Conservation (phyloP, 1,139 yeast species). For the Debaryomyces sp. region DNA sequence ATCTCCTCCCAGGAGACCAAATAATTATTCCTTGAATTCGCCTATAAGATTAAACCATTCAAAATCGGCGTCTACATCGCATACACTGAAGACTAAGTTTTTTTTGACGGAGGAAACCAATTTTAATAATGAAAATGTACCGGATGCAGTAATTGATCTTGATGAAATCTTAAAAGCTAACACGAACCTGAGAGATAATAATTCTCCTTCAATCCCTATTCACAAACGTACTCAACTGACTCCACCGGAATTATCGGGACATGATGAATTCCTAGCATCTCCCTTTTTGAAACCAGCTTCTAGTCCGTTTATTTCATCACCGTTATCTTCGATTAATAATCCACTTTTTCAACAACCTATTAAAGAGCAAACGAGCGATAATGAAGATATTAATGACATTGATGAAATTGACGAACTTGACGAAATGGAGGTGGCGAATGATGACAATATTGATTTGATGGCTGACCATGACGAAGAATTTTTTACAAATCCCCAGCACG, state of each 20-base stretch:
- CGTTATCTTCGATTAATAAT: conserved; percentile 25
- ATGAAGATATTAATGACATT: conserved; percentile 19
- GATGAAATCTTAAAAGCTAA: conserved; percentile 57
- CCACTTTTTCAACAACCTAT: conserved; percentile 37
- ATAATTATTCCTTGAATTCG: conserved; percentile 29
- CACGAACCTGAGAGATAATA: conserved; percentile 30
- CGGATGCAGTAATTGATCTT: conserved; percentile 65
- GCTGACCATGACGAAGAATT: conserved; percentile 22
- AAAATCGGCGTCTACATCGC: conserved; percentile 22
- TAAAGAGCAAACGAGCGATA: conserved; percentile 25
- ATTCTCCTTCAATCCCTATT: conserved; percentile 7
- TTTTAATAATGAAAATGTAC: conserved; percentile 42
- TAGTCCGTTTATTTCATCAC: conserved; percentile 27
- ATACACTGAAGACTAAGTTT: conserved; percentile 26
- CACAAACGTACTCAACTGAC: conserved; percentile 55
- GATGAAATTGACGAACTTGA: conserved; percentile 28
- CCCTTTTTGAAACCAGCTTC: conserved; percentile 32
- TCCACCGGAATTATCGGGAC: conserved; percentile 34
- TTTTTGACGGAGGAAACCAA: conserved; percentile 39
- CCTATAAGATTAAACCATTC: conserved; percentile 37
- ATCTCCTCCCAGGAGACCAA: conserved; percentile 11
- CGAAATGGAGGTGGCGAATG: conserved; percentile 19
- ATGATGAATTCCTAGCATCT: conserved; percentile 38
- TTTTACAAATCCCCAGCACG: conserved; percentile 28
- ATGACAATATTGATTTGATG: conserved; percentile 9